Percentiles rank a stretch among this genome's conserved stretches.
Evolutionary conservation across 2,329 filamentous ascomycete species (phyloP).

Genomic region (Hymenoscyphus occultus): DNA sequence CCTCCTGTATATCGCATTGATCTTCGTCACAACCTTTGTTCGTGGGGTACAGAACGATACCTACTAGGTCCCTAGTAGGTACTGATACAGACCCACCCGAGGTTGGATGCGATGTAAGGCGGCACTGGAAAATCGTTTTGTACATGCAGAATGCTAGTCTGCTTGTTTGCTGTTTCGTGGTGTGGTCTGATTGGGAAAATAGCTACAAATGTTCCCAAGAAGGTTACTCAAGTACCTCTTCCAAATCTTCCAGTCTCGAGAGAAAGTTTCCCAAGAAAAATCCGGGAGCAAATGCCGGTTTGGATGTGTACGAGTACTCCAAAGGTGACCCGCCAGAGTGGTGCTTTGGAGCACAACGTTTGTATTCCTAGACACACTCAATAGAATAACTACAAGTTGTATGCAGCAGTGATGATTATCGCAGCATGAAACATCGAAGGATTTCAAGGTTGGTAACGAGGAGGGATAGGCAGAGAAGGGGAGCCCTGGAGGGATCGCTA

Average conservation of each 20-base stretch:
- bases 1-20: conserved; percentile 20
- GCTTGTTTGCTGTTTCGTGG: neutral
- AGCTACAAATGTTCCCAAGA: neutral
- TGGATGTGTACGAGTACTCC: neutral
- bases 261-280: neutral
- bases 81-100: too few relatives aligned
- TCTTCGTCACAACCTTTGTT: conserved; percentile 6
- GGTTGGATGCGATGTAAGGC: neutral
- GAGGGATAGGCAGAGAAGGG: too few relatives aligned
- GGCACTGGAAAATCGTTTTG: neutral
- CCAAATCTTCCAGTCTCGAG: neutral
- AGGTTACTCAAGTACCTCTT: neutral
- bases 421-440: too few relatives aligned
- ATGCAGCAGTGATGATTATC: too few relatives aligned
- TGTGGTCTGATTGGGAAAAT: neutral
- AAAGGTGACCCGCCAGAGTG: neutral
- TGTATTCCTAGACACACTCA: neutral
- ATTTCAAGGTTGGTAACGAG: too few relatives aligned
- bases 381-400: neutral
- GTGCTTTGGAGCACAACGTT: neutral
- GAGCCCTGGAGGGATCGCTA: too few relatives aligned
- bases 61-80: neutral
- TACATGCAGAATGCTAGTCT: neutral
- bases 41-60: conserved; percentile 1
- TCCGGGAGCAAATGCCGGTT: neutral